Percentiles rank a stretch among this genome's conserved stretches.
These are phyloP conservation scores for Kregervanrija pseudodelftensis DNA, from an alignment of 805 yeast species.

Conservation along the genomic window DNA sequence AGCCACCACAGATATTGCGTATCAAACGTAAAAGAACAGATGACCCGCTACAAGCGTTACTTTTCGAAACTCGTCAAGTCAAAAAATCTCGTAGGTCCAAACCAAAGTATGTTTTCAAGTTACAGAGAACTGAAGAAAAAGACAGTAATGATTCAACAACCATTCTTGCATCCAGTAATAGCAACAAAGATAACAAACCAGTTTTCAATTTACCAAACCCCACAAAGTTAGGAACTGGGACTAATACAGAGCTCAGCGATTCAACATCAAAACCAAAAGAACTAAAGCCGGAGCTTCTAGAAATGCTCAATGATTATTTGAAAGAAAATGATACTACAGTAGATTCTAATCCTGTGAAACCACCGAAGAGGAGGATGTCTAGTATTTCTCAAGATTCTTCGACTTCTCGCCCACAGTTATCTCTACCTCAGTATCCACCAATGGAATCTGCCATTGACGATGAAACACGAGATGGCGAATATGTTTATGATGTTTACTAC, in stretches of 20 bases:
- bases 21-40: constrained; percentile 83
- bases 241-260: too few relatives aligned
- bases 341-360: constrained; percentile 11
- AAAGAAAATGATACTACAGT: constrained; percentile 26
- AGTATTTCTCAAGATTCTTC: constrained; percentile 14
- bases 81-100: constrained; percentile 9
- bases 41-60: constrained; percentile 80
- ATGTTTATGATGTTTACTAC: constrained; percentile 87
- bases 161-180: constrained; percentile 12
- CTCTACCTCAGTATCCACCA: not conserved
- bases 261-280: constrained; percentile 11
- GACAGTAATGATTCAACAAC: constrained; percentile 14
- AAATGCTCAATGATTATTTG: constrained; percentile 63
- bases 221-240: too few relatives aligned
- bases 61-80: constrained; percentile 37
- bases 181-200: constrained; percentile 6
- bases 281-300: constrained; percentile 58
- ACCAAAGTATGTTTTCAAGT: constrained; percentile 34
- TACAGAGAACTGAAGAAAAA: constrained; percentile 40
- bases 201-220: constrained; percentile 18
- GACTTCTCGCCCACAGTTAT: constrained; percentile 12
- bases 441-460: constrained; percentile 12
- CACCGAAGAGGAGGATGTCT: constrained; percentile 25
- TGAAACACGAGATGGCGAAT: constrained; percentile 36
- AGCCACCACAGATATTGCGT: constrained; percentile 59